Base-by-base conservation (phyloP, 2,329 filamentous ascomycete genomes). In the Pseudogymnoascus sp. region DNA sequence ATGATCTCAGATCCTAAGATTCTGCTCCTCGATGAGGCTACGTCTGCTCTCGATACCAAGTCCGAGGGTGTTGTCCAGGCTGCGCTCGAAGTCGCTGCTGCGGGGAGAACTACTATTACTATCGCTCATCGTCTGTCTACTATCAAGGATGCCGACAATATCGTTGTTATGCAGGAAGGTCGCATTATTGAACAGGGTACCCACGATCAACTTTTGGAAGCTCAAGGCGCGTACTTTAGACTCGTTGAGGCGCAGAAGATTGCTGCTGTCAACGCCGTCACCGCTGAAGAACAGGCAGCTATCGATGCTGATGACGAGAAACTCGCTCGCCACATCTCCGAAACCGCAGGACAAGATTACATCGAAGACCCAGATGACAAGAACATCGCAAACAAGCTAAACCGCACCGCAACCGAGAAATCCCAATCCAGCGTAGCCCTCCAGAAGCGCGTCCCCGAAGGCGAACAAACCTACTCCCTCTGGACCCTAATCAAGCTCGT, bases 61-160 rank as follows among this genome's bases (percentile, higher is more conserved):
- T 96, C 92, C 0, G 95, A 99, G 77, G 92, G 91, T 54, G 89
- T 96, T 8, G 93, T 99, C 1, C 95, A 98, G 75, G 91, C 91
- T 45, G 95, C 95, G 16, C 82, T 99, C 7, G 93, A 98, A 71
- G 89, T 85, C 61, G 95, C 93, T 25, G 84, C 92, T 1, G 83
- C 89, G 67, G 93, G 93, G 23, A 85, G 95, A 63, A 99, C 95
- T 0, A 98, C 95, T 1, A 96, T 98, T 70, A 90, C 93, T 6
- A 98, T 99, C 75, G 95, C 95, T 48, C 95, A 99, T 78, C 88
- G 93, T 69, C 81, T 99, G 7, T 96, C 92, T 0, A 99, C 95
- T 5, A 96, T 99, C 79, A 92, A 87, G 76, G 88, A 92, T 67
- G 93, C 93, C 0, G 90, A 98, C 76, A 97, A 96, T 72, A 99